These are phyloP conservation scores for Ilex aquifolium DNA, from an alignment of 257 asterid genomes.

Conservation along the genomic window DNA sequence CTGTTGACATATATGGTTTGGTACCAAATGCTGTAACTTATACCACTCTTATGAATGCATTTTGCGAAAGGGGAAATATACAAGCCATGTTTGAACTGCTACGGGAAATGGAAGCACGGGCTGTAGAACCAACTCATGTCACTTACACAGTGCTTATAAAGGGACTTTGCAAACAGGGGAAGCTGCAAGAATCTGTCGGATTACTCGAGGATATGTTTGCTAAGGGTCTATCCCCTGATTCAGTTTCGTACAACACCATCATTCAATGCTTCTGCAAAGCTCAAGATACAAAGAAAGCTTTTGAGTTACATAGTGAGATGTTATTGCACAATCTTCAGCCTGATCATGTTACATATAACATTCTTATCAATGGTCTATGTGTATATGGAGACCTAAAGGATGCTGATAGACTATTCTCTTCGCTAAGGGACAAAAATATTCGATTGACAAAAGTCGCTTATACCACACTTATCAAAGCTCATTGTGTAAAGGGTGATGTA, in stretches of 20 bases:
- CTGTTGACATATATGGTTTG: slow-evolving; percentile 35
- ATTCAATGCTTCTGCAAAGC: slow-evolving; percentile 53
- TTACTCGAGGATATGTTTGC: slow-evolving; percentile 42
- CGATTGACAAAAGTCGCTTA: slow-evolving; percentile 55
- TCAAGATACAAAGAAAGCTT: slow-evolving; percentile 35
- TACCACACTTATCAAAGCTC: slow-evolving; percentile 67
- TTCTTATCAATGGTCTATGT: slow-evolving; percentile 66
- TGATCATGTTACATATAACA: slow-evolving; percentile 44
- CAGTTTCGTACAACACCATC: slow-evolving; percentile 47
- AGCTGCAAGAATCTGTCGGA: slow-evolving; percentile 39
- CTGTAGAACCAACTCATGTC: slow-evolving; percentile 52
- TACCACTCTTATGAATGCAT: slow-evolving; percentile 68
- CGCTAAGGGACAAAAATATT: slow-evolving; percentile 31
- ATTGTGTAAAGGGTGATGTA: slow-evolving; percentile 69
- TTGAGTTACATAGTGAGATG: slow-evolving; percentile 46
- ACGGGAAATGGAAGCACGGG: slow-evolving; percentile 47
- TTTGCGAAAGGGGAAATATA: slow-evolving; percentile 42
- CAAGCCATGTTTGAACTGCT: slow-evolving; percentile 31
- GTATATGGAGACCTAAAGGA: slow-evolving; percentile 36
- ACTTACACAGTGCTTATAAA: slow-evolving; percentile 71
- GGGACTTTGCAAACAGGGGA: slow-evolving; percentile 46
- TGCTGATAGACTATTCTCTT: slow-evolving; percentile 50
- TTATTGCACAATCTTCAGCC: slow-evolving; percentile 37
- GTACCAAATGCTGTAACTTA: slow-evolving; percentile 54
- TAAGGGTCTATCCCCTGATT: slow-evolving; percentile 56